A percentile compares a stretch with the other conserved stretches of the same genome.
These are phyloP conservation scores for Morella rubra DNA, from an alignment of 306 rosid species.

Conservation along the genomic window DNA sequence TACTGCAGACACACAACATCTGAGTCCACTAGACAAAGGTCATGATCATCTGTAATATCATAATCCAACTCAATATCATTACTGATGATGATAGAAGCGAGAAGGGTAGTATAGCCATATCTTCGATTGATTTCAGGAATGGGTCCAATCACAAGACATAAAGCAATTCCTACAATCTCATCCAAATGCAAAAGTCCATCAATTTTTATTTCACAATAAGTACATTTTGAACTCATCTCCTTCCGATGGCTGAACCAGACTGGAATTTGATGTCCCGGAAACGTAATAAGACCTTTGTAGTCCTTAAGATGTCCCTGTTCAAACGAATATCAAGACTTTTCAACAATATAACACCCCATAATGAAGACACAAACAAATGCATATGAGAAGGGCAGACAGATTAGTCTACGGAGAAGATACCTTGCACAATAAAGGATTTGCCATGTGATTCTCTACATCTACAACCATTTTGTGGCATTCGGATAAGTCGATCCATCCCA, in stretches of 20 bases:
- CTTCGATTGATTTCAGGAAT: no score
- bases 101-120: no score
- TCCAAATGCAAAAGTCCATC: not conserved
- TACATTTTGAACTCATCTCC: not conserved
- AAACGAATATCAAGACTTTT: not conserved
- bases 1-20: not conserved
- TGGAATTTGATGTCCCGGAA: not conserved
- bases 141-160: not conserved
- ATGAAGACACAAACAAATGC: not conserved
- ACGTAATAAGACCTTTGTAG: not conserved
- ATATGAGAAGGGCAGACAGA: no score
- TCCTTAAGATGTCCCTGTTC: not conserved
- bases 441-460: no score
- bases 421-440: not conserved
- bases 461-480: no score
- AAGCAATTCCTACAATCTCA: not conserved
- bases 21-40: not conserved
- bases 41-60: no score
- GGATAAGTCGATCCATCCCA: no score
- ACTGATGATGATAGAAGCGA: no score
- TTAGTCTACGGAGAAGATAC: not conserved
- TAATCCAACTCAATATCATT: no score
- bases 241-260: not conserved
- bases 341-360: not conserved
- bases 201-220: not conserved